A percentile compares a stretch with the other conserved stretches of the same genome.
Conservation (phyloP, 352 stramenopile species). For the Globisporangium spiculum region DNA sequence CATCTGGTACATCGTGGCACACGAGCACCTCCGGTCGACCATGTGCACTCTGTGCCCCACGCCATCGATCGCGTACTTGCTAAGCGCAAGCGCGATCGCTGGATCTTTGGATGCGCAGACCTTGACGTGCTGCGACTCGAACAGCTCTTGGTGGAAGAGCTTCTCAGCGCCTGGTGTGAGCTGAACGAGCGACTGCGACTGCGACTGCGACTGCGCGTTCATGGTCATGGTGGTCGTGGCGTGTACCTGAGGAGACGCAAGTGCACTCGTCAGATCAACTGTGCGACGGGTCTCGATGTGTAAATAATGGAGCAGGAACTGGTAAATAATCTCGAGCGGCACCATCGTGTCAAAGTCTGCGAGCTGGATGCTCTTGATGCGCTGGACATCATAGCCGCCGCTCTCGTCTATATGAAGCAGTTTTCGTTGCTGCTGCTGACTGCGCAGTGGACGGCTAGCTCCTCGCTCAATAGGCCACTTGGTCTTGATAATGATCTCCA, state of each 20-base stretch:
- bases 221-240: neutral
- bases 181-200: slow-evolving; percentile 14
- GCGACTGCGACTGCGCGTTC: neutral
- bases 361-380: slow-evolving; percentile 14
- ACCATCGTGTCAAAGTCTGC: slow-evolving; percentile 20
- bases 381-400: slow-evolving; percentile 10
- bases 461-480: slow-evolving; percentile 29
- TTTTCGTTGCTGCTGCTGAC: neutral
- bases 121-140: slow-evolving; percentile 52
- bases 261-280: neutral
- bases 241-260: neutral
- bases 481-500: slow-evolving; percentile 52
- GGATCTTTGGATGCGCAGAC: slow-evolving; percentile 66
- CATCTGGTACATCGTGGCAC: slow-evolving; percentile 65
- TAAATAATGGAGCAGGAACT: slow-evolving; percentile 60
- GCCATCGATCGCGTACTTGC: slow-evolving; percentile 35
- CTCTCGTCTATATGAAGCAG: neutral
- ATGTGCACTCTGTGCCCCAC: slow-evolving; percentile 53
- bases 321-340: slow-evolving; percentile 79
- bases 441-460: neutral
- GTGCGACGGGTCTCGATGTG: slow-evolving; percentile 24
- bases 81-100: slow-evolving; percentile 59
- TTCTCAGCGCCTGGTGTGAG: slow-evolving; percentile 62
- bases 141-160: slow-evolving; percentile 62
- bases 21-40: slow-evolving; percentile 59